A percentile compares a stretch with the other conserved stretches of the same genome.
Conservation (phyloP, 306 rosid species). For the Leucaena leucocephala region DNA sequence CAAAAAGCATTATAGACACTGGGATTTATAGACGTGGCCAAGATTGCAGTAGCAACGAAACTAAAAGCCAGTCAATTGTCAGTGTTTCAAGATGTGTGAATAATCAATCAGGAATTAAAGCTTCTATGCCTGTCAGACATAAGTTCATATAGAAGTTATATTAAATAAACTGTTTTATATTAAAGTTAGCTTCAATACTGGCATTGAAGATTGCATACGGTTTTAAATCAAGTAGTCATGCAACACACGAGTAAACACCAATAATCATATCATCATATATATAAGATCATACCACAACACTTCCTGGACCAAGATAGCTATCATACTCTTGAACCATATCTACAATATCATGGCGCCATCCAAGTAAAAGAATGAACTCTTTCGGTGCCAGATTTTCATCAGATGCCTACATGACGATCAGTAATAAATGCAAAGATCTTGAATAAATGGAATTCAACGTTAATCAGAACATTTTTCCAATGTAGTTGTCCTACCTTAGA, state of each 20-base stretch:
- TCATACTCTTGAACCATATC: slow-evolving; percentile 95
- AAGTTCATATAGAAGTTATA: neutral
- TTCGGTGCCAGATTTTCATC: slow-evolving; percentile 74
- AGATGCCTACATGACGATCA: slow-evolving; percentile 63
- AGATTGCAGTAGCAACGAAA: neutral
- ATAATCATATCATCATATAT: slow-evolving; percentile 9
- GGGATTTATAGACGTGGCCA: neutral
- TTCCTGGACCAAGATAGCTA: slow-evolving; percentile 97
- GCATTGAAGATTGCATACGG: neutral
- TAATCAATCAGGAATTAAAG: neutral
- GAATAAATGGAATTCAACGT: neutral
- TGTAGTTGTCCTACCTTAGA: slow-evolving; percentile 70
- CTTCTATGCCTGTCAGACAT: neutral
- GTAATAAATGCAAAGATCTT: slow-evolving; percentile 18
- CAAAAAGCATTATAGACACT: neutral
- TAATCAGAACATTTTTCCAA: slow-evolving; percentile 24
- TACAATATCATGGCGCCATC: slow-evolving; percentile 83
- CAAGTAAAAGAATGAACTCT: slow-evolving; percentile 87
- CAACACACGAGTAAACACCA: neutral
- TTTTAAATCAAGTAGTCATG: slow-evolving; percentile 15
- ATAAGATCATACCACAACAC: slow-evolving; percentile 71
- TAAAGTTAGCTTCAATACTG: slow-evolving; percentile 5
- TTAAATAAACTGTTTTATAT: neutral
- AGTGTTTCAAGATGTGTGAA: neutral
- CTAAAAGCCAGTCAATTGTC: neutral